phyloP scores from a whole-genome alignment of 495 filamentous ascomycete species.

The Aspergillus nanangensis region DNA sequence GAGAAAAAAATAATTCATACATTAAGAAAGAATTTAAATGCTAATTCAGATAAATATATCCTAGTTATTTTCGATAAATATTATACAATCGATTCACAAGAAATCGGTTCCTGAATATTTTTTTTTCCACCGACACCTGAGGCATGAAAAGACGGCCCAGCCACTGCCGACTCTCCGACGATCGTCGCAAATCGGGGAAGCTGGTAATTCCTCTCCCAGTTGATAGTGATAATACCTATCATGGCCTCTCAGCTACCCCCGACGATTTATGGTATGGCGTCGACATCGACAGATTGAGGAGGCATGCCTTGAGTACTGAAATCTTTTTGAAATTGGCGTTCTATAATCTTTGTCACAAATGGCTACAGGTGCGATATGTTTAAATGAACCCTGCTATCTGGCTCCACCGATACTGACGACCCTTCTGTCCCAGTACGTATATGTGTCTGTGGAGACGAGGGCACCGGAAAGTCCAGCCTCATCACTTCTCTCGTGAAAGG shows the following conservation, averaged over 20 bases:
- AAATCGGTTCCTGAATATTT: too few relatives aligned
- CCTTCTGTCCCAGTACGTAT: conserved; percentile 65
- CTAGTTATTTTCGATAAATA: too few relatives aligned
- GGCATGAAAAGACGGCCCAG: conserved; percentile 12
- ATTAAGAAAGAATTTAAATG: too few relatives aligned
- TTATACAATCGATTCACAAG: too few relatives aligned
- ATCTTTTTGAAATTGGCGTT: conserved; percentile 8
- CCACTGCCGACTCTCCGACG: conserved; percentile 14
- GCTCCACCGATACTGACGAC: background rate
- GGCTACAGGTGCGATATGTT: conserved; percentile 30
- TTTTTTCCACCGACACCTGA: too few relatives aligned
- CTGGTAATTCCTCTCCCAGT: background rate
- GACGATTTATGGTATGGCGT: background rate
- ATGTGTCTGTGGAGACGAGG: conserved; percentile 94
- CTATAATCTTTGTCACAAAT: conserved; percentile 16
- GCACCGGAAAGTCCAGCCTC: conserved; percentile 51
- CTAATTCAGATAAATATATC: too few relatives aligned
- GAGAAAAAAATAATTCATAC: too few relatives aligned
- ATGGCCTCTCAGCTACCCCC: too few relatives aligned
- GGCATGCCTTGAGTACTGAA: conserved; percentile 8
- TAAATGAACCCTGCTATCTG: too few relatives aligned
- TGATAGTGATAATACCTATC: background rate
- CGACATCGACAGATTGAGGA: background rate
- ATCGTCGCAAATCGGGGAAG: conserved; percentile 8
- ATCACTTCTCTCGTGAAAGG: conserved; percentile 78